phyloP scores from a whole-genome alignment of 331 rosid species.

The Rhamnella rubrinervis region DNA sequence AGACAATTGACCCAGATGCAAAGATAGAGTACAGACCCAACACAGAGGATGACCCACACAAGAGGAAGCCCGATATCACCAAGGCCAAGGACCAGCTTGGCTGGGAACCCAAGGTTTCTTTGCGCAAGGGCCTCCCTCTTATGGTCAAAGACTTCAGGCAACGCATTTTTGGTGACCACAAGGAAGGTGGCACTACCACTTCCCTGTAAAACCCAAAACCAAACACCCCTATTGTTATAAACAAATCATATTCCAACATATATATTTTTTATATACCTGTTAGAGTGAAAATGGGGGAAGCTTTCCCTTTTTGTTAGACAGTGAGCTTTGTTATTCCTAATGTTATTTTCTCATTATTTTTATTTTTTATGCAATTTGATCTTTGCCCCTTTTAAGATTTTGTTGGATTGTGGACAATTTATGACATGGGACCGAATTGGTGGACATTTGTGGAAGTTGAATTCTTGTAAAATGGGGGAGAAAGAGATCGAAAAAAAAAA shows the following conservation, averaged over 20 bases:
- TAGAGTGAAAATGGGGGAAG: constrained; percentile 30
- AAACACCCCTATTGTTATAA: too few relatives aligned
- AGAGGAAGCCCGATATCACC: constrained; percentile 78
- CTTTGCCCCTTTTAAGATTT: too few relatives aligned
- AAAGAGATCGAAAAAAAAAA: too few relatives aligned
- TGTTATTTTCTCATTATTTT: constrained; percentile 17
- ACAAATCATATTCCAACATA: too few relatives aligned
- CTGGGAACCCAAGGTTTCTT: constrained; percentile 85
- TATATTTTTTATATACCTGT: constrained; percentile 14
- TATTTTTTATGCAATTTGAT: too few relatives aligned
- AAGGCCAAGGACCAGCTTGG: constrained; percentile 75
- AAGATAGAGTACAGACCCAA: constrained; percentile 74
- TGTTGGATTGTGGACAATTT: too few relatives aligned
- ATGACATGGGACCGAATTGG: too few relatives aligned
- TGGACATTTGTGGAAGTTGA: too few relatives aligned
- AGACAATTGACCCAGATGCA: constrained; percentile 82
- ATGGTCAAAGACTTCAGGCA: constrained; percentile 79
- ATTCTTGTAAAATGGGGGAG: too few relatives aligned
- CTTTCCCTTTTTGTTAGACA: constrained; percentile 28
- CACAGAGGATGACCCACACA: constrained; percentile 92
- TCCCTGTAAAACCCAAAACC: constrained; percentile 2
- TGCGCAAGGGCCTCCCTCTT: constrained; percentile 73
- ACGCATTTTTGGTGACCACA: constrained; percentile 76
- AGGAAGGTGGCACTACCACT: constrained; percentile 41
- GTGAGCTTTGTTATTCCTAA: constrained; percentile 29